Percentiles rank a stretch among this genome's conserved stretches.
Evolutionary conservation across 192 early-diverging fungal genomes (phyloP).

Genomic region (Entrophospora sp.): DNA sequence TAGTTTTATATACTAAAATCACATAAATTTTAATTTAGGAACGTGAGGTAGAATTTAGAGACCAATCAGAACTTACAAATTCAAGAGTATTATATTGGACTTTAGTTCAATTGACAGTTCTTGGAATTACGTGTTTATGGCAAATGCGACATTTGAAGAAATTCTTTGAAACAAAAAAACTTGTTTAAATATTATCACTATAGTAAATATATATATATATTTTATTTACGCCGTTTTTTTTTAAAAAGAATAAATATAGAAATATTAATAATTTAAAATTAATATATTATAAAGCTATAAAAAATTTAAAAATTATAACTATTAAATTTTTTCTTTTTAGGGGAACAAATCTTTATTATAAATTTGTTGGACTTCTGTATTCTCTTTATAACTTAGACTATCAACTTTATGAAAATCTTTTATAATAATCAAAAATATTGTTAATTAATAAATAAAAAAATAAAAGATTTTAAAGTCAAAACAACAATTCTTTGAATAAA

Average conservation of each 20-base stretch:
- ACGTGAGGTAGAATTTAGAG: conserved; percentile 83
- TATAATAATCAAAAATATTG: neutral
- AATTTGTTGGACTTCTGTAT: neutral
- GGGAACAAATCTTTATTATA: neutral
- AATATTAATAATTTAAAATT: neutral
- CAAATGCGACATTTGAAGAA: conserved; percentile 76
- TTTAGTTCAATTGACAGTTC: conserved; percentile 71
- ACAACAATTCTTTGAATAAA: too few species aligned
- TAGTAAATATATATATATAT: too few species aligned
- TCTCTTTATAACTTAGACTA: neutral
- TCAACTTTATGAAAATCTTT: conserved; percentile 20
- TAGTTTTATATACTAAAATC: too few species aligned
- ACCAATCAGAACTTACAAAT: conserved; percentile 78
- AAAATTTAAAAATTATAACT: neutral
- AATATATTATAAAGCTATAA: neutral
- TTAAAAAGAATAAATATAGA: neutral
- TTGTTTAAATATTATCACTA: conserved; percentile 48
- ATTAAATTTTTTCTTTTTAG: neutral
- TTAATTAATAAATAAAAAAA: neutral
- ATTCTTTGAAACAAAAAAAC: conserved; percentile 89
- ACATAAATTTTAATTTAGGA: conserved; percentile 40
- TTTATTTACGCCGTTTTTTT: too few species aligned
- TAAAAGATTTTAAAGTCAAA: too few species aligned
- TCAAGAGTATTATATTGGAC: conserved; percentile 80
- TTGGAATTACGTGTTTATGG: conserved; percentile 73